Conservation (phyloP, 106 monocot species). For the Dendrobium catenatum region DNA sequence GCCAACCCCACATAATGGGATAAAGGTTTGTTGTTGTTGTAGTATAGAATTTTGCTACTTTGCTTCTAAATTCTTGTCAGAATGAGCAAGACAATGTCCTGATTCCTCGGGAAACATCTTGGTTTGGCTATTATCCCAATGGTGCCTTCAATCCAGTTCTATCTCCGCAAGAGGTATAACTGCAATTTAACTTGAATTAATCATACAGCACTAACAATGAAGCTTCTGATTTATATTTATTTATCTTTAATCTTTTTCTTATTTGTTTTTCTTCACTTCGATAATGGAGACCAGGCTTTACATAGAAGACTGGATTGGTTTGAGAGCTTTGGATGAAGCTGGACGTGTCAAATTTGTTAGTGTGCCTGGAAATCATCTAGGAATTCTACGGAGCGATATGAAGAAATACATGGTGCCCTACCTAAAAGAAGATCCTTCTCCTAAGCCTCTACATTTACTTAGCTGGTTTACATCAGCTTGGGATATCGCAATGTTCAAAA, state of each 20-base stretch:
- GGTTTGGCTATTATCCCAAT: conserved; percentile 95
- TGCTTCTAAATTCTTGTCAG: conserved; percentile 17
- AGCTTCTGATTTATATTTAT: too few species aligned
- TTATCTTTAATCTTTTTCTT: too few species aligned
- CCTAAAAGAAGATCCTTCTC: conserved; percentile 10
- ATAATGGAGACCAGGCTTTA: conserved; percentile 52
- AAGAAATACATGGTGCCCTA: conserved; percentile 58
- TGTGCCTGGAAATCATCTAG: conserved; percentile 53
- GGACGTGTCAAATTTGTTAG: conserved; percentile 50
- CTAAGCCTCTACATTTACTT: not conserved
- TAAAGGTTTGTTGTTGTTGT: not conserved
- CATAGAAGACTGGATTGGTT: conserved; percentile 79
- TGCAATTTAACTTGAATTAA: too few species aligned
- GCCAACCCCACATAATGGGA: too few species aligned
- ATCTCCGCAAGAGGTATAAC: conserved; percentile 58
- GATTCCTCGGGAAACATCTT: conserved; percentile 89
- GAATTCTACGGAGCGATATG: conserved; percentile 60
- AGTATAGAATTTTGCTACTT: not conserved
- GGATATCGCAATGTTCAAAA: too few species aligned
- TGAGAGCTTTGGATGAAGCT: conserved; percentile 63
- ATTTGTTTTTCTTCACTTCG: too few species aligned
- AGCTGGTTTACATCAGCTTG: too few species aligned
- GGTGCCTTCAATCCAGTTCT: conserved; percentile 65
- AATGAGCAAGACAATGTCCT: conserved; percentile 60
- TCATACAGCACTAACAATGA: too few species aligned